Evolutionary conservation across 768 basidiomycete genomes (phyloP).

Genomic region (Trametes maxima): DNA sequence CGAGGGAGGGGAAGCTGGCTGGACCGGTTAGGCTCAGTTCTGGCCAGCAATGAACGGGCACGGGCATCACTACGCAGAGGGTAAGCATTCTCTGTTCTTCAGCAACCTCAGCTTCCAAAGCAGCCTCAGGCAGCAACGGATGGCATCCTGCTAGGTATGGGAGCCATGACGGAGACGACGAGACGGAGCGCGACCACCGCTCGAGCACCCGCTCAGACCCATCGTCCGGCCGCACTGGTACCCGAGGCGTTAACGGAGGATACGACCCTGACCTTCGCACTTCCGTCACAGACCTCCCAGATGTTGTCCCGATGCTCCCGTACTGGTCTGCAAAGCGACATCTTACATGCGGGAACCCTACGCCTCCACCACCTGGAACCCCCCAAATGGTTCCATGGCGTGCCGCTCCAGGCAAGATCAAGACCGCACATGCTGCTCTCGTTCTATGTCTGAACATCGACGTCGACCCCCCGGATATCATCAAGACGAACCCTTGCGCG

Average conservation of each 20-base stretch:
- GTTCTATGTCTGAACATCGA: constrained; percentile 96
- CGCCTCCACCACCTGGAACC: constrained; percentile 67
- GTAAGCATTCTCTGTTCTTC: constrained; percentile 7
- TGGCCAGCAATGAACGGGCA: constrained; percentile 18
- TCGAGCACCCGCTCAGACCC: constrained; percentile 35
- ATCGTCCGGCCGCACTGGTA: constrained; percentile 30
- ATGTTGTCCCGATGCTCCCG: constrained; percentile 63
- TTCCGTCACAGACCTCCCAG: constrained; percentile 37
- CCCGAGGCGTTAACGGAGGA: constrained; percentile 28
- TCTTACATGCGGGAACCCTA: constrained; percentile 85
- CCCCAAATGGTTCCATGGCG: constrained; percentile 79
- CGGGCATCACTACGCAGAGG: constrained; percentile 14
- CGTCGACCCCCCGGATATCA: constrained; percentile 95
- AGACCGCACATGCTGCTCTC: constrained; percentile 86
- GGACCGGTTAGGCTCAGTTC: neutral
- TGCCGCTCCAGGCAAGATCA: constrained; percentile 80
- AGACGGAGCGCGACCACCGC: constrained; percentile 37
- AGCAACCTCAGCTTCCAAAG: neutral
- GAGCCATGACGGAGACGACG: constrained; percentile 30
- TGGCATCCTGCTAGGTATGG: constrained; percentile 4
- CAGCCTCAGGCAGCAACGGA: constrained; percentile 13
- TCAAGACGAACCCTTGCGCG: constrained; percentile 97
- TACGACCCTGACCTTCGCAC: constrained; percentile 34
- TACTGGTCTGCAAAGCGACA: constrained; percentile 91
- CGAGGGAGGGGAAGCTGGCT: neutral